Evolutionary conservation across 805 yeast genomes (phyloP).

Genomic region (Candida gorgasii): DNA sequence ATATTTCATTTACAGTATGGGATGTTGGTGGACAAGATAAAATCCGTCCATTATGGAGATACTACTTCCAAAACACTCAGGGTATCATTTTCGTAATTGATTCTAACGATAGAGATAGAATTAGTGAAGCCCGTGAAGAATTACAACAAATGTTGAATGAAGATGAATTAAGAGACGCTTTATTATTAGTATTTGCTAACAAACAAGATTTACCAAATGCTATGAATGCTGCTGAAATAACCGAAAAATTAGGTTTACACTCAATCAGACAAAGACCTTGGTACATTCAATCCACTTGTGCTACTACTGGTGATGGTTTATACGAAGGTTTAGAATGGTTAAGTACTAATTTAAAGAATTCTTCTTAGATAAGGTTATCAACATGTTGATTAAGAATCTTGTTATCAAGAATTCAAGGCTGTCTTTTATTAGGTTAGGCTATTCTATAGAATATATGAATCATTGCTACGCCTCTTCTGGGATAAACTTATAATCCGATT

Average conservation of each 20-base stretch:
- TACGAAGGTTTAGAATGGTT: conserved; percentile 98
- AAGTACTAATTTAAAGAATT: conserved; percentile 76
- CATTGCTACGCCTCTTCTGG: conserved; percentile 2
- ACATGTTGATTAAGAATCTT: too few species aligned
- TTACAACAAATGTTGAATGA: conserved; percentile 97
- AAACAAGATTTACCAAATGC: conserved; percentile 99
- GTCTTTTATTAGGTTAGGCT: not conserved
- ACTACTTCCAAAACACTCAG: conserved; percentile 97
- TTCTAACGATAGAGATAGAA: conserved; percentile 97
- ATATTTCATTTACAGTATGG: conserved; percentile 96
- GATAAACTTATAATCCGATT: too few species aligned
- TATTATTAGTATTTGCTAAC: conserved; percentile 93
- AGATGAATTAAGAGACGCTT: conserved; percentile 96
- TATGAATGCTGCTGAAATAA: conserved; percentile 97
- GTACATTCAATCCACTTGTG: conserved; percentile 99
- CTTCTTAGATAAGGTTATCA: conserved; percentile 5
- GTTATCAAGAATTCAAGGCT: not conserved
- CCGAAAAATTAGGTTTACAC: conserved; percentile 95
- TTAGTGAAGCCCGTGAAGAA: conserved; percentile 97
- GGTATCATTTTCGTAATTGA: conserved; percentile 98
- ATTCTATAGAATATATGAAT: conserved; percentile 8
- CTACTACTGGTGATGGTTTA: conserved; percentile 98
- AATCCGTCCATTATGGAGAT: conserved; percentile 98
- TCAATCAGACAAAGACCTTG: conserved; percentile 98
- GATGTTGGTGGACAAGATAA: conserved; percentile 99